These are phyloP conservation scores for Chaetomium sp. DNA, from an alignment of 2,329 filamentous ascomycete species.

Conservation along the genomic window DNA sequence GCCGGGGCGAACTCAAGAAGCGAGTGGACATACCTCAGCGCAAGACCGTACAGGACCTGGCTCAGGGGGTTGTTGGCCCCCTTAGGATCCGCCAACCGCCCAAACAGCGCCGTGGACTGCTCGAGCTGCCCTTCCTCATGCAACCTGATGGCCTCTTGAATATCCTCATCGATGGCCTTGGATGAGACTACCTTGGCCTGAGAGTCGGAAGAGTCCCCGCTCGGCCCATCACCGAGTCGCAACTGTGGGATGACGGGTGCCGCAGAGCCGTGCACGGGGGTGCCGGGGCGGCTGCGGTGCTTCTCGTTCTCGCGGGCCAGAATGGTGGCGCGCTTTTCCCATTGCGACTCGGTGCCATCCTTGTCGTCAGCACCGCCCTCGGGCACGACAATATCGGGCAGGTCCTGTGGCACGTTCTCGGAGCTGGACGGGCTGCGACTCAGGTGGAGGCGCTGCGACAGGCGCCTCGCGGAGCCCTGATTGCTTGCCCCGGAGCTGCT, in stretches of 20 bases:
- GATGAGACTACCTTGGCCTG: slow-evolving; percentile 47
- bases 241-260: slow-evolving; percentile 38
- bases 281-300: slow-evolving; percentile 47
- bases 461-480: slow-evolving; percentile 47
- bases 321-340: slow-evolving; percentile 93
- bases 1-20: background rate
- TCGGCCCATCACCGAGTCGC: slow-evolving; percentile 36
- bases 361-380: slow-evolving; percentile 50
- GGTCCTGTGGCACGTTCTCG: slow-evolving; percentile 73
- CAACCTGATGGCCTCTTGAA: slow-evolving; percentile 92
- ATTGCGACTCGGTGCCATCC: slow-evolving; percentile 66
- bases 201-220: slow-evolving; percentile 31
- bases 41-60: slow-evolving; percentile 93
- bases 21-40: slow-evolving; percentile 66
- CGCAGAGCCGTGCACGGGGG: slow-evolving; percentile 40
- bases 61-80: slow-evolving; percentile 90
- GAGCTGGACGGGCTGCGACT: slow-evolving; percentile 62
- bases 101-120: slow-evolving; percentile 83
- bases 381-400: slow-evolving; percentile 69
- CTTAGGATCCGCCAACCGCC: slow-evolving; percentile 75
- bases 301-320: slow-evolving; percentile 67
- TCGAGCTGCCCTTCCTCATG: slow-evolving; percentile 83
- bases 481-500: slow-evolving; percentile 51
- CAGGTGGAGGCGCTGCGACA: slow-evolving; percentile 74
- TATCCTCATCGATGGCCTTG: slow-evolving; percentile 65